Evolutionary conservation across 192 early-diverging fungal genomes (phyloP).

Genomic region (Spinellus fusiger): DNA sequence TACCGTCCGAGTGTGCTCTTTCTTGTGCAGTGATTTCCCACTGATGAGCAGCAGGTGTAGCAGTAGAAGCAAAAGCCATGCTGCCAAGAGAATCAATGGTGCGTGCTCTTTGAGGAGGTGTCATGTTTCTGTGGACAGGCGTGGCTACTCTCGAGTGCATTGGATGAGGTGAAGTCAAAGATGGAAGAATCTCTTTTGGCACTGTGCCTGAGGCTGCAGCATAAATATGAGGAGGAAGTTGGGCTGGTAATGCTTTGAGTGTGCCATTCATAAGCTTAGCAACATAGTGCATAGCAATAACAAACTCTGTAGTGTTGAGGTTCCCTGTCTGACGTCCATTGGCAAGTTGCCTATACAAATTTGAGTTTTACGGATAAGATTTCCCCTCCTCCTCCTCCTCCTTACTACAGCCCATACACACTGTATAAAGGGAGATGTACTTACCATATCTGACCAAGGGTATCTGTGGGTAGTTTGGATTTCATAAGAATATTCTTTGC

Average conservation of each 20-base stretch:
- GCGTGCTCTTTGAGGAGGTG: slow-evolving; percentile 17
- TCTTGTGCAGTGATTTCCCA: slow-evolving; percentile 80
- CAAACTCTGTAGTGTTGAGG: slow-evolving; percentile 77
- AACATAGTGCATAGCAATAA: slow-evolving; percentile 86
- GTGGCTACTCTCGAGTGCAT: background rate
- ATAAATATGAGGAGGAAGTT: slow-evolving; percentile 60
- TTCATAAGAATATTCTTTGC: slow-evolving; percentile 73
- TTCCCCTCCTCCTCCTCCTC: background rate
- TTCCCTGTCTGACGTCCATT: slow-evolving; percentile 67
- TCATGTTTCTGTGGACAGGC: slow-evolving; percentile 25
- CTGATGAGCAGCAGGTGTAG: background rate
- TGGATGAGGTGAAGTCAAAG: background rate
- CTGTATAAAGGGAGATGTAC: slow-evolving; percentile 16
- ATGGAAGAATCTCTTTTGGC: background rate
- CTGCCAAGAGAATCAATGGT: slow-evolving; percentile 26
- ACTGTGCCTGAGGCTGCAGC: slow-evolving; percentile 31
- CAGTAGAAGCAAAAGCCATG: slow-evolving; percentile 9
- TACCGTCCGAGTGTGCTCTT: slow-evolving; percentile 63
- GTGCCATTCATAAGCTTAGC: slow-evolving; percentile 72
- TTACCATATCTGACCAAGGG: slow-evolving; percentile 74
- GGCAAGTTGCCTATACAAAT: slow-evolving; percentile 60
- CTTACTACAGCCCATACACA: slow-evolving; percentile 3
- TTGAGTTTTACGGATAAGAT: no score
- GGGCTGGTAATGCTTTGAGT: slow-evolving; percentile 58
- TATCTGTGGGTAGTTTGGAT: slow-evolving; percentile 73